phyloP scores from a whole-genome alignment of 2,329 filamentous ascomycete genomes.

The Epichloe sylvatica region DNA sequence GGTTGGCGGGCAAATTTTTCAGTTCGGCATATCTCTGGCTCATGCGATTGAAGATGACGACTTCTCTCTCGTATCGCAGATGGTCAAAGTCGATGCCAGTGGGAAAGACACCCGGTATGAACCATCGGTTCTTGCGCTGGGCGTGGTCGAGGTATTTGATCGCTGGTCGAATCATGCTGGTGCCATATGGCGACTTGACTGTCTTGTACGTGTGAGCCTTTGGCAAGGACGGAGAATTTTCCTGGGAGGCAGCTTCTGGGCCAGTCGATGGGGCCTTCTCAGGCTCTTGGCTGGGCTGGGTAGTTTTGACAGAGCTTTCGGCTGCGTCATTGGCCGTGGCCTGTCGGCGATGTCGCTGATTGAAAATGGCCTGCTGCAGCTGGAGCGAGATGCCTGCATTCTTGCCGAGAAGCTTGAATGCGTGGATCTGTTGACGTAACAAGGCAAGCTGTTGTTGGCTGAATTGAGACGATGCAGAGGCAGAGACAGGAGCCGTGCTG shows the following conservation, averaged over 20 bases:
- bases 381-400: slow-evolving; percentile 67
- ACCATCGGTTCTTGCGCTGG: slow-evolving; percentile 58
- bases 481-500: slow-evolving; percentile 17
- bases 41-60: slow-evolving; percentile 81
- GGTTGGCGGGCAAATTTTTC: slow-evolving; percentile 68
- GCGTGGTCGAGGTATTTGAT: slow-evolving; percentile 74
- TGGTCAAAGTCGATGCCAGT: slow-evolving; percentile 79
- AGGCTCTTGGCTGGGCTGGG: slow-evolving; percentile 18
- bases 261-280: slow-evolving; percentile 24
- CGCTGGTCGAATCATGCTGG: slow-evolving; percentile 34
- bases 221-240: slow-evolving; percentile 17
- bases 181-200: slow-evolving; percentile 59
- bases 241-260: slow-evolving; percentile 20
- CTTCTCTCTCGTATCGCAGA: slow-evolving; percentile 72
- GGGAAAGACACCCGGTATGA: slow-evolving; percentile 80
- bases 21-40: slow-evolving; percentile 72
- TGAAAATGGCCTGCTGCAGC: slow-evolving; percentile 73
- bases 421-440: slow-evolving; percentile 73
- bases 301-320: slow-evolving; percentile 21
- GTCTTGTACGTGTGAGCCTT: slow-evolving; percentile 50
- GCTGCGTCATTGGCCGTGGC: slow-evolving; percentile 36
- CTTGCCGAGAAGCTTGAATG: slow-evolving; percentile 81
- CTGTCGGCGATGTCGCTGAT: slow-evolving; percentile 52
- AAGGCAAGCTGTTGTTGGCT: slow-evolving; percentile 65
- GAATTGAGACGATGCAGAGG: slow-evolving; percentile 43